These are phyloP conservation scores for Aspergillus oerlinghausenensis DNA, from an alignment of 2,329 filamentous ascomycete genomes.

Conservation along the genomic window DNA sequence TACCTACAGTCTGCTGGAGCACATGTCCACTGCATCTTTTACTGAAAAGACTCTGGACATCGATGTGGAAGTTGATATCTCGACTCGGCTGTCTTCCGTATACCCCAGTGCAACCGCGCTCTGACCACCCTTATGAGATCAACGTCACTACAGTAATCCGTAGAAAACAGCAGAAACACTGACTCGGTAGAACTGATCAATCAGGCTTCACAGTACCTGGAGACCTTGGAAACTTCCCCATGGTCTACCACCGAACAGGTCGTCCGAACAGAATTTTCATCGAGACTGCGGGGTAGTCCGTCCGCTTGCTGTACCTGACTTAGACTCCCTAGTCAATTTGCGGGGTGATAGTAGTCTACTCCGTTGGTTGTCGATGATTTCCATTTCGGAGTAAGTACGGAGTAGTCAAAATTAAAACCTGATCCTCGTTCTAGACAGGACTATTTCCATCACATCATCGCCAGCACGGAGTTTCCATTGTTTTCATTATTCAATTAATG, in stretches of 20 bases:
- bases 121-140: not conserved
- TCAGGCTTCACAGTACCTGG: not conserved
- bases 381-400: slow-evolving; percentile 33
- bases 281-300: slow-evolving; percentile 17
- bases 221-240: not conserved
- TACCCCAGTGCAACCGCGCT: not conserved
- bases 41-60: not conserved
- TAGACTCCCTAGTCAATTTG: slow-evolving; percentile 16
- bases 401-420: not conserved
- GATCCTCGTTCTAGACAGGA: not conserved
- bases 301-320: slow-evolving; percentile 17
- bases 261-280: slow-evolving; percentile 5
- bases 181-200: not conserved
- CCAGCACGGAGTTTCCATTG: slow-evolving; percentile 27
- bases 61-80: not conserved
- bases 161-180: not conserved
- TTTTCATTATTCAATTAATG: slow-evolving; percentile 17
- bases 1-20: not conserved
- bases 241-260: slow-evolving; percentile 11
- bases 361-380: slow-evolving; percentile 29
- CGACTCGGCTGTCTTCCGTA: not conserved
- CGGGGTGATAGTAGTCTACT: slow-evolving; percentile 6
- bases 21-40: not conserved
- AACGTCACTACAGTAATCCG: not conserved
- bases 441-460: slow-evolving; percentile 17